Evolutionary conservation across 2,329 filamentous ascomycete genomes (phyloP), one percentile per base, ranked within the genome.

Genomic region (Aspergillus amoenus): DNA sequence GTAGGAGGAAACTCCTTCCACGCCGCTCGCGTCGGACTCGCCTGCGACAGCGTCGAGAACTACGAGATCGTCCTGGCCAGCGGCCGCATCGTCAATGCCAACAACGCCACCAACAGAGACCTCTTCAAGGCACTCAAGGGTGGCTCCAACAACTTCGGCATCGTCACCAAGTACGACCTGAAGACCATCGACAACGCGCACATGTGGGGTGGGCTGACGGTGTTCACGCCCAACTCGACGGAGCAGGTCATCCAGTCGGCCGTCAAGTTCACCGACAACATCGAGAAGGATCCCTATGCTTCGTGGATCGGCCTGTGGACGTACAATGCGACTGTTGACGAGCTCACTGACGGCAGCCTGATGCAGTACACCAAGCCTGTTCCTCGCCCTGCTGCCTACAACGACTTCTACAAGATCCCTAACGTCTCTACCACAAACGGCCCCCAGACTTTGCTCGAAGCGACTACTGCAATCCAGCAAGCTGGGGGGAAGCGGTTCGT

Each of bases 131-230:
- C 79, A 0, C 75, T 86, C 4, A 79, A 80, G 55, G 84, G 83
- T 9, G 83, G 84, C 15, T 79, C 79, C n/a, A 82, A 79, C 68
- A 84, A 83, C 65, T 84, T 81, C 59, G 83, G 82, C 44, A 62
- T 71, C n/a, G 66, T 69, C 30, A 69, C 67, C 15, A 60, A 60
- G 12, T 66, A 65, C 30, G 65, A 70, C 34, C n/a, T 68, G 15
- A 56, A 54, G 8, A 57, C 64, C 4, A 59, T 68, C 12, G 48
- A 57, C 3, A 46, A 48, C 9, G 58, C 58, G 13, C 32, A 51
- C 5, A 44, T 70, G 37, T 69, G 67, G 67, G 67, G 68, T 8
- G 68, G 68, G 2, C 46, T 57, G 4, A 42, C 44, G 24, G 41
- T 46, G n/a, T 56, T 42, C 3, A 65, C 66, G 17, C 58, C 57